Percentiles rank a stretch among this genome's conserved stretches.
These are phyloP conservation scores for Debaryomyces maramus DNA, from an alignment of 805 yeast genomes.

Conservation along the genomic window DNA sequence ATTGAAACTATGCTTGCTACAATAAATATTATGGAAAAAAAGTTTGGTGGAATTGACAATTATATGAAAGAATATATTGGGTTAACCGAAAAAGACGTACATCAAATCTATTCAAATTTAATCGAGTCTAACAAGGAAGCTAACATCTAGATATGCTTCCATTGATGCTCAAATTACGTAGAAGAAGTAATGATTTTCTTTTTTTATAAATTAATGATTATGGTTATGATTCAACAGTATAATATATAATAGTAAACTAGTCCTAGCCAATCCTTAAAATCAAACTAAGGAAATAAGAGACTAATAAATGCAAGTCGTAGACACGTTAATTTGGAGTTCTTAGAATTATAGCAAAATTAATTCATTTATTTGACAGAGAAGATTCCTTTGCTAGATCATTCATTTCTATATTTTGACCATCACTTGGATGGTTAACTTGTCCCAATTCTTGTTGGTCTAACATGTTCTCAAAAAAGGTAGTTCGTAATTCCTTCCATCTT, in stretches of 20 bases:
- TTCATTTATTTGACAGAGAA: not conserved
- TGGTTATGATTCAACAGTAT: too few relatives aligned
- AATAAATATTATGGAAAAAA: not conserved
- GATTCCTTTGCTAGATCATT: conserved; percentile 9
- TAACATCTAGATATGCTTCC: too few relatives aligned
- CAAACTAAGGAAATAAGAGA: too few relatives aligned
- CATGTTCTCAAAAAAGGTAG: conserved; percentile 85
- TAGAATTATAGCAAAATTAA: too few relatives aligned
- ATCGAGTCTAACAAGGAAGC: too few relatives aligned
- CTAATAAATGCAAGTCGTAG: too few relatives aligned
- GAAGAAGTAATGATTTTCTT: too few relatives aligned
- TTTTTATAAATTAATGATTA: too few relatives aligned
- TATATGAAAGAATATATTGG: not conserved
- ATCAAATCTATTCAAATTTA: not conserved
- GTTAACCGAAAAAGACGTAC: not conserved
- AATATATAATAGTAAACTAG: too few relatives aligned
- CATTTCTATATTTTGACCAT: conserved; percentile 19
- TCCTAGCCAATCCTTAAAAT: too few relatives aligned
- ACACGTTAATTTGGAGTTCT: too few relatives aligned
- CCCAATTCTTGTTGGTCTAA: conserved; percentile 60
- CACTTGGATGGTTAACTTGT: conserved; percentile 17
- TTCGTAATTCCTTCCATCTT: conserved; percentile 87
- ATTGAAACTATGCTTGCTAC: not conserved
- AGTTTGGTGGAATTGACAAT: not conserved
- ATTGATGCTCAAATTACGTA: too few relatives aligned